Percentiles rank a stretch among this genome's conserved stretches.
These are phyloP conservation scores for Alternaria sp. DNA, from an alignment of 2,329 filamentous ascomycete species.

Conservation along the genomic window DNA sequence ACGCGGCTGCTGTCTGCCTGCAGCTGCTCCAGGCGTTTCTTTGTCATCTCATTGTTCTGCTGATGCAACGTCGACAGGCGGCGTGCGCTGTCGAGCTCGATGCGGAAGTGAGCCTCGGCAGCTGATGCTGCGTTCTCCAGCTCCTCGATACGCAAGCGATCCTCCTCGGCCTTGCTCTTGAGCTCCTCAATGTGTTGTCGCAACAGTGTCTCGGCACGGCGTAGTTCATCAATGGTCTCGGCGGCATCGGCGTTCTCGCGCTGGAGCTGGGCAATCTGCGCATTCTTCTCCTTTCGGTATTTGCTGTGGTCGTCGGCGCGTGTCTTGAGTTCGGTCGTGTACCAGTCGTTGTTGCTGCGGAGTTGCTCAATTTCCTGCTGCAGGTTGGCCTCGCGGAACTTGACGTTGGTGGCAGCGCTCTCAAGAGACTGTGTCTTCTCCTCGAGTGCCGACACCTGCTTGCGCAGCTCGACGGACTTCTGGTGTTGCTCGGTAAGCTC, in stretches of 20 bases:
- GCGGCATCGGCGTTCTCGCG: constrained; percentile 86
- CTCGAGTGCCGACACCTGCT: constrained; percentile 82
- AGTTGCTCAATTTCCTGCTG: constrained; percentile 90
- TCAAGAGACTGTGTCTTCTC: constrained; percentile 85
- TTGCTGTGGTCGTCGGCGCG: constrained; percentile 88
- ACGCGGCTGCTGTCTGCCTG: constrained; percentile 70
- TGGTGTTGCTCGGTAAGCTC: constrained; percentile 90
- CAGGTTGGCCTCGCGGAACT: constrained; percentile 88
- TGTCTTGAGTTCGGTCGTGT: constrained; percentile 89
- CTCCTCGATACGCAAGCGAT: constrained; percentile 81
- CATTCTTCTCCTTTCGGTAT: constrained; percentile 93
- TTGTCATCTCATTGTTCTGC: constrained; percentile 76
- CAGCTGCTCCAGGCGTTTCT: constrained; percentile 74
- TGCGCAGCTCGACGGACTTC: constrained; percentile 83
- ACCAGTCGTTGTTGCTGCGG: constrained; percentile 91
- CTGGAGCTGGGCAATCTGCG: constrained; percentile 86
- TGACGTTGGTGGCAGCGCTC: constrained; percentile 79
- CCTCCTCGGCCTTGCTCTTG: constrained; percentile 86
- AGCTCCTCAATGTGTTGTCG: constrained; percentile 84
- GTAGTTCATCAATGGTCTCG: constrained; percentile 78
- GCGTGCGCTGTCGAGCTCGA: constrained; percentile 82
- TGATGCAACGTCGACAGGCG: constrained; percentile 85
- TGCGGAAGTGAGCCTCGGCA: constrained; percentile 84
- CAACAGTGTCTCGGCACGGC: constrained; percentile 80
- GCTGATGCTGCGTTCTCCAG: constrained; percentile 83